phyloP scores from a whole-genome alignment of 1,139 yeast species.

The Yamadazyma taylorii region DNA sequence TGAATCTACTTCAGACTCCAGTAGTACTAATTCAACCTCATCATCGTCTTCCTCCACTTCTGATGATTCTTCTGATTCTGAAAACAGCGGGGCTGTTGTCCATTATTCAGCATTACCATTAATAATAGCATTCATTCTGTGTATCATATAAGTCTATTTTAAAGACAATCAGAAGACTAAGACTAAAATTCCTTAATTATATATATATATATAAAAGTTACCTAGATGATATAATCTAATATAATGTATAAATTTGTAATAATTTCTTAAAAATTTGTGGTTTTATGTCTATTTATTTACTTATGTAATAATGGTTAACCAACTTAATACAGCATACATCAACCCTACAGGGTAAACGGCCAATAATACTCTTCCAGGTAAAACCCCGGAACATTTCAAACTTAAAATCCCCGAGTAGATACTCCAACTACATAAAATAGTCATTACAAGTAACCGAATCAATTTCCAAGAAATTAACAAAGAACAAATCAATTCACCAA shows the following conservation, averaged over 20 bases:
- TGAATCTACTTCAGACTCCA: conserved; percentile 3
- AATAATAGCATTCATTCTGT: conserved; percentile 8
- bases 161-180: too few species aligned
- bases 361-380: conserved; percentile 65
- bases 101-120: conserved; percentile 3
- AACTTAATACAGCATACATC: conserved; percentile 69
- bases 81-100: conserved; percentile 13
- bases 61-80: conserved; percentile 1
- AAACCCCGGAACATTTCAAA: conserved; percentile 66
- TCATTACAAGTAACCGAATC: conserved; percentile 54
- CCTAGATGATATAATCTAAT: too few species aligned
- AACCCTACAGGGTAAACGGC: conserved; percentile 82
- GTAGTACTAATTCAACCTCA: conserved; percentile 3
- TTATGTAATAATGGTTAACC: conserved; percentile 74
- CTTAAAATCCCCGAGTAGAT: conserved; percentile 67
- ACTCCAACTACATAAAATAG: conserved; percentile 67
- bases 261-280: too few species aligned
- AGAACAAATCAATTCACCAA: conserved; percentile 63
- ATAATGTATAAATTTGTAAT: background rate
- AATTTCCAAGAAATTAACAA: conserved; percentile 53
- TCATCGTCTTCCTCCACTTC: conserved; percentile 3
- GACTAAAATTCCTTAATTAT: background rate
- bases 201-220: conserved; percentile 1
- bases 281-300: too few species aligned
- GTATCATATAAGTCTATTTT: conserved; percentile 8